These are phyloP conservation scores for Uronychia binucleata DNA, from an alignment of 73 alveolate species.

Conservation along the genomic window DNA sequence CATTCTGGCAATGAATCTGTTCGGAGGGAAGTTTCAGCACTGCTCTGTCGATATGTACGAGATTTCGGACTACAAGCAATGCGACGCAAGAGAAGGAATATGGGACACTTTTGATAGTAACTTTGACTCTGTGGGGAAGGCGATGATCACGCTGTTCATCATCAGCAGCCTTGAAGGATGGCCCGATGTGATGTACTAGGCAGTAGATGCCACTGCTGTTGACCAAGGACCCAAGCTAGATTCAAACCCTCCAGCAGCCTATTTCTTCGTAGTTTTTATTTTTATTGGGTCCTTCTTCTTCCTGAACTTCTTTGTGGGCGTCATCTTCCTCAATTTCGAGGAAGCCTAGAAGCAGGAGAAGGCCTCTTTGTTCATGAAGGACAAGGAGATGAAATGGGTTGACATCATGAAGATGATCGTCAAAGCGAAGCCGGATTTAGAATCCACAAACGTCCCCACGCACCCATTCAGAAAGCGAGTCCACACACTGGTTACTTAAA, in stretches of 20 bases:
- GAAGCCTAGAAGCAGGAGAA: slow-evolving; percentile 78
- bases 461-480: slow-evolving; percentile 23
- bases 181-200: slow-evolving; percentile 87
- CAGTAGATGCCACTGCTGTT: slow-evolving; percentile 15
- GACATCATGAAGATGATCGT: slow-evolving; percentile 49
- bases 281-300: slow-evolving; percentile 86
- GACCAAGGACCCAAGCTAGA: slow-evolving; percentile 33
- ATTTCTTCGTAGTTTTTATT: slow-evolving; percentile 81
- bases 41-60: too few species aligned
- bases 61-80: too few species aligned
- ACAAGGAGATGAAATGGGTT: slow-evolving; percentile 70
- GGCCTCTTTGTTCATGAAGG: slow-evolving; percentile 53
- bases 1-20: slow-evolving; percentile 48
- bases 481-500: slow-evolving; percentile 46
- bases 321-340: slow-evolving; percentile 87
- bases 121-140: slow-evolving; percentile 84
- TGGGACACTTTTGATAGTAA: slow-evolving; percentile 71
- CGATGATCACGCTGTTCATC: slow-evolving; percentile 83
- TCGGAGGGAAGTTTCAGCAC: slow-evolving; percentile 71
- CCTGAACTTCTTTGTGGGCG: slow-evolving; percentile 93
- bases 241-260: slow-evolving; percentile 17
- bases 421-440: slow-evolving; percentile 68
- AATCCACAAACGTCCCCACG: slow-evolving; percentile 54
- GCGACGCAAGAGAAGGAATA: too few species aligned
- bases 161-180: slow-evolving; percentile 91